These are phyloP conservation scores for Saccharomycopsis schoenii DNA, from an alignment of 805 yeast species.

Conservation along the genomic window DNA sequence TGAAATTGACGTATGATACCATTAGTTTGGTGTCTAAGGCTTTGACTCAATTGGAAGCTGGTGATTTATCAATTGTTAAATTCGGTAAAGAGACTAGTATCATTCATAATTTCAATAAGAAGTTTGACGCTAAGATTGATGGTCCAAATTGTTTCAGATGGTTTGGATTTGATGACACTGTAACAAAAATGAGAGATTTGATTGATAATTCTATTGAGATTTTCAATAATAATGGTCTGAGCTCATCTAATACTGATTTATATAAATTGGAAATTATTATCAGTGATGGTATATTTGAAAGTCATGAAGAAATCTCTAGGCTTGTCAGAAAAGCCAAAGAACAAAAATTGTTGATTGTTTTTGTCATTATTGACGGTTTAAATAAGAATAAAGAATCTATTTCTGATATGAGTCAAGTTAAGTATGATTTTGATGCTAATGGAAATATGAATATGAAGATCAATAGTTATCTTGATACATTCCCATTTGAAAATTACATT, in stretches of 20 bases:
- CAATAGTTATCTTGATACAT: conserved; percentile 76
- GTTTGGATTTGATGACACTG: conserved; percentile 83
- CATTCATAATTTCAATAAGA: conserved; percentile 84
- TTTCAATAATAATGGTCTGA: conserved; percentile 49
- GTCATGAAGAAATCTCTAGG: conserved; percentile 72
- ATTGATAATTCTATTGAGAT: conserved; percentile 62
- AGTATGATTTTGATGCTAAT: conserved; percentile 50
- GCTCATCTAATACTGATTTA: conserved; percentile 45
- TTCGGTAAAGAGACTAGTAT: conserved; percentile 80
- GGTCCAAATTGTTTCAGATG: conserved; percentile 80
- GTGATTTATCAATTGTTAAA: conserved; percentile 80
- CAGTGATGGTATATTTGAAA: conserved; percentile 96
- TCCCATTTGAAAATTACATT: conserved; percentile 96
- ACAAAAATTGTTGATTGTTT: conserved; percentile 86
- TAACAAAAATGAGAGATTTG: conserved; percentile 73
- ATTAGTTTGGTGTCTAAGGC: conserved; percentile 92
- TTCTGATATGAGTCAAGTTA: conserved; percentile 89
- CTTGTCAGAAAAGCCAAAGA: conserved; percentile 89
- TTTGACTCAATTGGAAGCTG: conserved; percentile 86
- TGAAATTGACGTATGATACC: conserved; percentile 87
- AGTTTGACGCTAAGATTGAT: conserved; percentile 61
- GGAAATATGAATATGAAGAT: conserved; percentile 72
- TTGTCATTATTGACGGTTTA: conserved; percentile 88
- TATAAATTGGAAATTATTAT: conserved; percentile 92
- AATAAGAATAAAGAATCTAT: conserved; percentile 63